Evolutionary conservation across 306 rosid genomes (phyloP).

Genomic region (barrel medic (Medicago truncatula)): MtrunA17r5.0-ANR NC_053049.1:45985001-45985500

Average conservation of each 20-base stretch:
- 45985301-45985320: conserved; percentile 53
- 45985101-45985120: conserved; percentile 53
- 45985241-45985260: conserved; percentile 52
- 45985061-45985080: neutral
- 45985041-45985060: neutral
- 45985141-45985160: conserved; percentile 64
- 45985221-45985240: conserved; percentile 64
- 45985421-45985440: conserved; percentile 68
- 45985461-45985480: conserved; percentile 48
- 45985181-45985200: conserved; percentile 70
- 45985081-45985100: conserved; percentile 16
- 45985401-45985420: conserved; percentile 47
- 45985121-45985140: conserved; percentile 61
- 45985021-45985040: neutral
- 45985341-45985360: conserved; percentile 57
- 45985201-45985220: conserved; percentile 72
- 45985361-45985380: conserved; percentile 50
- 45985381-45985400: conserved; percentile 49
- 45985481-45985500: conserved; percentile 42
- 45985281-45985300: conserved; percentile 51
- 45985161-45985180: conserved; percentile 68
- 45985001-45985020: neutral
- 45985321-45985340: conserved; percentile 54
- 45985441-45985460: conserved; percentile 59
- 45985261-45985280: conserved; percentile 46